These are phyloP conservation scores for Tylopilus sp. DNA, from an alignment of 768 basidiomycete species.

Conservation along the genomic window DNA sequence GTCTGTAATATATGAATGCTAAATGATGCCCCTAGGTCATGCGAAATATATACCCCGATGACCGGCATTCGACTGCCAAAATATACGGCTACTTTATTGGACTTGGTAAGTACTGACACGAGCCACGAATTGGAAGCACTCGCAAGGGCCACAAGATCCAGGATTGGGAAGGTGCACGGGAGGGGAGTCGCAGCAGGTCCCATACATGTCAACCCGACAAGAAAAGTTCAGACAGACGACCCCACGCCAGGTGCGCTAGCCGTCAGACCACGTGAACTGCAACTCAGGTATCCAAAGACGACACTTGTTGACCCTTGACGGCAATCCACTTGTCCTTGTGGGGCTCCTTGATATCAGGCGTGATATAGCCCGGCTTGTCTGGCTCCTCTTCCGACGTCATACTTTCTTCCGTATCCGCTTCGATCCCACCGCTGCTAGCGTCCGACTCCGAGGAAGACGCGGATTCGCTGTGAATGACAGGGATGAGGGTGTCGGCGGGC, in stretches of 20 bases:
- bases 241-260: background rate
- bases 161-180: constrained; percentile 3
- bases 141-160: constrained; percentile 19
- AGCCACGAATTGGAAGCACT: constrained; percentile 15
- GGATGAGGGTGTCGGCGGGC: constrained; percentile 16
- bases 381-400: constrained; percentile 68
- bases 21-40: background rate
- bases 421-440: constrained; percentile 53
- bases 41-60: constrained; percentile 7
- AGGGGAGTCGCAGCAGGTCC: background rate
- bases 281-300: constrained; percentile 11
- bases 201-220: constrained; percentile 1
- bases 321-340: constrained; percentile 75
- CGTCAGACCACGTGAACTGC: background rate
- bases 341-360: constrained; percentile 22
- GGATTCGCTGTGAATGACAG: constrained; percentile 28
- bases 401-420: constrained; percentile 75
- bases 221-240: constrained; percentile 11
- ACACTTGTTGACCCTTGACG: constrained; percentile 50
- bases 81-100: constrained; percentile 21
- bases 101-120: constrained; percentile 21
- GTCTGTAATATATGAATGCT: constrained; percentile 5
- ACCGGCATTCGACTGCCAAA: constrained; percentile 8
- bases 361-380: constrained; percentile 36
- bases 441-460: constrained; percentile 59